A percentile compares a stretch with the other conserved stretches of the same genome.
Conservation (phyloP, 108 stramenopile genomes). For the Hondaea fermentalgiana region DNA sequence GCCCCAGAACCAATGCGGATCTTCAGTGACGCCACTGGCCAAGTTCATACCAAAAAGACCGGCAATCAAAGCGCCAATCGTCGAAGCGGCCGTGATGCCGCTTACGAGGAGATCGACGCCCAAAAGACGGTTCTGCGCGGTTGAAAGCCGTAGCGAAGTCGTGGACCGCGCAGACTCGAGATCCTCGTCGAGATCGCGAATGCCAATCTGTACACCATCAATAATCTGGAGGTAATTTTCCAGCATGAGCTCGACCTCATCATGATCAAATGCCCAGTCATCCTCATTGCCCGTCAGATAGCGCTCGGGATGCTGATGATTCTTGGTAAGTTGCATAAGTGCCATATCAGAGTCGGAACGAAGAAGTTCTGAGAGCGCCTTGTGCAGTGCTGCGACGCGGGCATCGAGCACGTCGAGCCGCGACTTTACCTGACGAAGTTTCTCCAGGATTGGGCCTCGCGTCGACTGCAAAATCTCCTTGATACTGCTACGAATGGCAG, state of each 20-base stretch:
- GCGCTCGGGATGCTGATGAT: not conserved
- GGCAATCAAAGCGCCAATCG: not conserved
- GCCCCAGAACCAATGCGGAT: not conserved
- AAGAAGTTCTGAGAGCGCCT: not conserved
- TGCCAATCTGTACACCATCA: not conserved
- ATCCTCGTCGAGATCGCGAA: not conserved
- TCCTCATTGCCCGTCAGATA: not conserved
- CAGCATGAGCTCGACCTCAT: constrained; percentile 8
- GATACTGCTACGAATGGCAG: not conserved
- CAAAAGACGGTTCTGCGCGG: not conserved
- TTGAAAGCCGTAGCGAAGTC: not conserved
- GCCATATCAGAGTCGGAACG: constrained; percentile 14
- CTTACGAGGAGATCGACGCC: not conserved
- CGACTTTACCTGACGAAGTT: not conserved
- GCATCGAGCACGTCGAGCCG: not conserved
- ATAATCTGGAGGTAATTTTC: not conserved
- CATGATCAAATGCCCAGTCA: not conserved
- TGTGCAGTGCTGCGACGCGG: not conserved
- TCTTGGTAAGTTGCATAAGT: not conserved
- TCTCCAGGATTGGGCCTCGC: not conserved
- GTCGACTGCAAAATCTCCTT: not conserved
- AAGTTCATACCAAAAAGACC: not conserved
- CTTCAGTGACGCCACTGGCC: not conserved
- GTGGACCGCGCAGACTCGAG: not conserved
- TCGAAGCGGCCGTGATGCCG: not conserved